A percentile compares a stretch with the other conserved stretches of the same genome.
phyloP scores from a whole-genome alignment of 768 basidiomycete species.

The Boletus tomentosulus region DNA sequence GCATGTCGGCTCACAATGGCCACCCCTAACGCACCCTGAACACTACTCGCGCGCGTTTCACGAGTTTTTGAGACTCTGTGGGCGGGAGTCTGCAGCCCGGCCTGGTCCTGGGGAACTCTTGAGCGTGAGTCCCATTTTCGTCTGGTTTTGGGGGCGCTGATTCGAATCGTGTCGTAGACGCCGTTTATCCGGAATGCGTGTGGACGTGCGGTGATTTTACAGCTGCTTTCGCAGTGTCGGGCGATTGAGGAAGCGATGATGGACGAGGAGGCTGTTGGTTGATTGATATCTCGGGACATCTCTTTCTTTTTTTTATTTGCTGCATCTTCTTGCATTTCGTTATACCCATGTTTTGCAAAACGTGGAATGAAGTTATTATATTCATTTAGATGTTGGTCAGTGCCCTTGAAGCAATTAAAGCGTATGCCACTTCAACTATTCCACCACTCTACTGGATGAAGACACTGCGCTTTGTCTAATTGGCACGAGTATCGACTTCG shows the following conservation, averaged over 20 bases:
- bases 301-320: neutral
- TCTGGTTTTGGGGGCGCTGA: slow-evolving; percentile 1
- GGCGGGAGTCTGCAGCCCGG: slow-evolving; percentile 51
- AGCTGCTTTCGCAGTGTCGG: slow-evolving; percentile 63
- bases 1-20: slow-evolving; percentile 58
- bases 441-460: too few relatives aligned
- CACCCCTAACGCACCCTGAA: slow-evolving; percentile 53
- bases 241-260: slow-evolving; percentile 51
- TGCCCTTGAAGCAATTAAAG: too few relatives aligned
- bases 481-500: too few relatives aligned
- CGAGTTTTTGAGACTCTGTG: slow-evolving; percentile 67
- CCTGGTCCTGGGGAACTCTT: slow-evolving; percentile 55
- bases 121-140: slow-evolving; percentile 42
- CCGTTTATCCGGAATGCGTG: slow-evolving; percentile 66
- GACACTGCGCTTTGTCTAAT: too few relatives aligned
- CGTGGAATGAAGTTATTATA: neutral
- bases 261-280: slow-evolving; percentile 7
- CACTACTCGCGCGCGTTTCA: slow-evolving; percentile 66
- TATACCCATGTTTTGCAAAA: neutral
- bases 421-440: too few relatives aligned
- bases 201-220: slow-evolving; percentile 61
- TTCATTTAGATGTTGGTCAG: neutral
- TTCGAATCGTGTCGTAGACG: slow-evolving; percentile 36
- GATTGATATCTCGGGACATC: neutral
- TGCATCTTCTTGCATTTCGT: neutral